Conservation (phyloP, 2,329 filamentous ascomycete genomes). For the Stagonosporopsis chrysanthemi region DNA sequence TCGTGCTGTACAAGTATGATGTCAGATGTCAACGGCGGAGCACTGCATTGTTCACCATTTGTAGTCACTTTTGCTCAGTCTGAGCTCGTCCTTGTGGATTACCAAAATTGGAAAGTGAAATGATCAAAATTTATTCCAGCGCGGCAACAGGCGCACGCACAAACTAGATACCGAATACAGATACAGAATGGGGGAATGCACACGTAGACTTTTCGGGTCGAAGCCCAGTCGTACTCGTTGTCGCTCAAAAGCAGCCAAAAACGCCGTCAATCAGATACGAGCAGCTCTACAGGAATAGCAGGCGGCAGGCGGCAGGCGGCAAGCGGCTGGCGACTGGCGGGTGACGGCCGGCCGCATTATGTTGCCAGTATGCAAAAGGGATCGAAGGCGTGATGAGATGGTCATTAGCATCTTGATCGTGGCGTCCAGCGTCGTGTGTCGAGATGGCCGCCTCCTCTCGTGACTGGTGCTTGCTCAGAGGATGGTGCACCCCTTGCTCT, state of each 20-base stretch:
- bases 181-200: slow-evolving; percentile 41
- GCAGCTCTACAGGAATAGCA: slow-evolving; percentile 22
- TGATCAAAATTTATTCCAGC: slow-evolving; percentile 29
- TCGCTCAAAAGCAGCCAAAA: slow-evolving; percentile 29
- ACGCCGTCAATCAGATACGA: slow-evolving; percentile 38
- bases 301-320: slow-evolving; percentile 1
- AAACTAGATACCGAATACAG: slow-evolving; percentile 48
- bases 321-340: not conserved
- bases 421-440: slow-evolving; percentile 51
- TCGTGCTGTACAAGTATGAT: slow-evolving; percentile 9
- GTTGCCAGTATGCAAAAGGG: slow-evolving; percentile 18
- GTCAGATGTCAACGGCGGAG: slow-evolving; percentile 1
- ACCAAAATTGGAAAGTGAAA: slow-evolving; percentile 10
- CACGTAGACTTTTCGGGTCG: slow-evolving; percentile 29
- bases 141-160: slow-evolving; percentile 15
- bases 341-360: not conserved
- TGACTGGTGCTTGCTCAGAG: slow-evolving; percentile 39
- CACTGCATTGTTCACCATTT: too few species aligned
- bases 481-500: slow-evolving; percentile 50
- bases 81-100: too few species aligned
- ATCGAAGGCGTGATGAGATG: slow-evolving; percentile 40
- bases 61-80: too few species aligned
- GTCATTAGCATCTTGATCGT: slow-evolving; percentile 52
- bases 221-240: slow-evolving; percentile 25
- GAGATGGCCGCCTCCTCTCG: slow-evolving; percentile 35